Evolutionary conservation across 2,329 filamentous ascomycete species (phyloP).

Genomic region (Stagonosporopsis chrysanthemi): DNA sequence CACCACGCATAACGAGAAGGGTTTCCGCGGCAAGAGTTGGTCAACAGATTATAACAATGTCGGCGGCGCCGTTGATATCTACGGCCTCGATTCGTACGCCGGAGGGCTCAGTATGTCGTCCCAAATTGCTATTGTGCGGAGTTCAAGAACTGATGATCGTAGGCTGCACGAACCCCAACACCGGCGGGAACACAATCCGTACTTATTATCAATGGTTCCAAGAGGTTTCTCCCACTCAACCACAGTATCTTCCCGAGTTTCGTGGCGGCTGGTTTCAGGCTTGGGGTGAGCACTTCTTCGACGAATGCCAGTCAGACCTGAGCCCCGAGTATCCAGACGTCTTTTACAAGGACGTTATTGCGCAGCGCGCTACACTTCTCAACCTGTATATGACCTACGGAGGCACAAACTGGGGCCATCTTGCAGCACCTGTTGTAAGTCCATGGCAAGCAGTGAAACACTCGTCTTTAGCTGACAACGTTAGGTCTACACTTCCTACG

Average conservation of each 20-base stretch:
- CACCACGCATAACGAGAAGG: constrained; percentile 60
- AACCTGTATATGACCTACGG: constrained; percentile 63
- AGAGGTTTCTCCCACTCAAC: constrained; percentile 63
- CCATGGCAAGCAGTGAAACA: neutral
- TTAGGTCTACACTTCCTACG: constrained; percentile 57
- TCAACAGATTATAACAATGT: constrained; percentile 64
- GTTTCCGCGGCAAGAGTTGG: constrained; percentile 59
- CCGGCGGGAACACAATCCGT: constrained; percentile 59
- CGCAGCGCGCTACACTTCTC: constrained; percentile 57
- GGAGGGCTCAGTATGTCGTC: constrained; percentile 50
- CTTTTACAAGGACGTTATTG: constrained; percentile 65
- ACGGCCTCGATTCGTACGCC: constrained; percentile 58
- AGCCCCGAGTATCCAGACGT: constrained; percentile 60
- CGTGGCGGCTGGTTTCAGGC: constrained; percentile 63
- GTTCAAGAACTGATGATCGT: no score
- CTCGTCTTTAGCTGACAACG: neutral
- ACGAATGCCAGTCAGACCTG: constrained; percentile 57
- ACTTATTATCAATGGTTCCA: constrained; percentile 66
- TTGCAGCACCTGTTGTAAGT: constrained; percentile 44
- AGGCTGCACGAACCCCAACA: constrained; percentile 57
- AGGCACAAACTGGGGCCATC: constrained; percentile 65
- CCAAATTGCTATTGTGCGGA: no score
- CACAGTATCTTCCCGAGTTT: constrained; percentile 62
- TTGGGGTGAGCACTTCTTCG: constrained; percentile 63
- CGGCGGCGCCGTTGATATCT: constrained; percentile 62